phyloP scores from a whole-genome alignment of 768 basidiomycete genomes.

The Phylloporus sp. region DNA sequence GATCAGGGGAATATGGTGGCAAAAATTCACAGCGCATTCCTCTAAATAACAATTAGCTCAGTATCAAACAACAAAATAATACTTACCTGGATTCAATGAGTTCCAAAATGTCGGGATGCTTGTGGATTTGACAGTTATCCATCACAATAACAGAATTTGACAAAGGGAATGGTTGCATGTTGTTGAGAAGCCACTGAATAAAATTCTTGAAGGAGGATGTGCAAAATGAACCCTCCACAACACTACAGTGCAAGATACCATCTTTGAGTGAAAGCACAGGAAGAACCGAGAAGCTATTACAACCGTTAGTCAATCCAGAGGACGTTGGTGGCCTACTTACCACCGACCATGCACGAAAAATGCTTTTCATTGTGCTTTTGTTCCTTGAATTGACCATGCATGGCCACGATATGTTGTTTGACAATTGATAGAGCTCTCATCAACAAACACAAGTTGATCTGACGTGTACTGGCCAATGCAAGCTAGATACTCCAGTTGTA shows the following conservation, averaged over 20 bases:
- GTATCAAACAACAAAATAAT: no score
- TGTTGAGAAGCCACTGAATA: neutral
- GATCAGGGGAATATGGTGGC: neutral
- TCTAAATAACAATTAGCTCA: neutral
- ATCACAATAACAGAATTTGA: conserved; percentile 1
- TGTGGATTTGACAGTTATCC: conserved; percentile 6
- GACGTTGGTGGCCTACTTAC: neutral
- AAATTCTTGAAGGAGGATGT: neutral
- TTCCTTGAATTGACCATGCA: neutral
- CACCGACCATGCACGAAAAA: neutral
- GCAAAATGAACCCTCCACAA: neutral
- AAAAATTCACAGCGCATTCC: neutral
- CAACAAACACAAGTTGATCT: neutral
- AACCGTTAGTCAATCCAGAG: neutral
- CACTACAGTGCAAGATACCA: conserved; percentile 2
- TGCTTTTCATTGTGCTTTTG: neutral
- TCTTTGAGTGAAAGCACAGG: neutral
- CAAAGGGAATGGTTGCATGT: neutral
- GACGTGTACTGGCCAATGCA: neutral
- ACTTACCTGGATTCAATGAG: neutral
- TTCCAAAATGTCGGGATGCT: neutral
- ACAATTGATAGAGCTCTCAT: neutral
- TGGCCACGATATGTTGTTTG: neutral
- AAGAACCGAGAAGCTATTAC: conserved; percentile 5
- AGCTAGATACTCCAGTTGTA: neutral